These are phyloP conservation scores for Suhomyces prunicola DNA, from an alignment of 805 yeast species.

Conservation along the genomic window DNA sequence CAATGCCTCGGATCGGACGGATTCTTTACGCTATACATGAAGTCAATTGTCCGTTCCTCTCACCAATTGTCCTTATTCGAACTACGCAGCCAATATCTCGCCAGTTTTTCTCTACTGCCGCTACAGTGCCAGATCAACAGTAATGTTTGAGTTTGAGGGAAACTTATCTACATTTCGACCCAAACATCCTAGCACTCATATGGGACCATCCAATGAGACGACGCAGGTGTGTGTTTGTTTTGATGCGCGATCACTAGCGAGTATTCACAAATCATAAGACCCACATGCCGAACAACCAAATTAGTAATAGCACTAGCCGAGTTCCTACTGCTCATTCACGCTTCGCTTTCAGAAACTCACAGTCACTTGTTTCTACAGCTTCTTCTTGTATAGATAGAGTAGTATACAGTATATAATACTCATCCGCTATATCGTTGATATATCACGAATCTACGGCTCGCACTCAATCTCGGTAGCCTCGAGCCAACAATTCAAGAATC, in stretches of 20 bases:
- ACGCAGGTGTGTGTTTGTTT: not conserved
- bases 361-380: not conserved
- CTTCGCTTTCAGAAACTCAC: not conserved
- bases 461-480: not conserved
- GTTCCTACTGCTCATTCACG: not conserved
- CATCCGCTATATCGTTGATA: not conserved
- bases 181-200: constrained; percentile 3
- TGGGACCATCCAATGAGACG: constrained; percentile 1
- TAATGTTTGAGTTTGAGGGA: constrained; percentile 16
- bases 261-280: not conserved
- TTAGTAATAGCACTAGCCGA: not conserved
- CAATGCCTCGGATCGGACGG: constrained; percentile 48
- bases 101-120: constrained; percentile 41
- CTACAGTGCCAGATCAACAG: constrained; percentile 16
- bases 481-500: not conserved
- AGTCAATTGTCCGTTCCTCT: not conserved
- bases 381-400: not conserved
- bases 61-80: constrained; percentile 59
- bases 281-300: not conserved
- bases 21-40: too few species aligned
- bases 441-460: not conserved
- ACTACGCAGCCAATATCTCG: constrained; percentile 66
- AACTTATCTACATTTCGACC: constrained; percentile 53
- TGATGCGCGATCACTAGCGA: not conserved
- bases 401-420: not conserved